Percentiles rank a stretch among this genome's conserved stretches.
These are phyloP conservation scores for Sextonia rubra DNA, from an alignment of 164 flowering plant genomes.

Conservation along the genomic window DNA sequence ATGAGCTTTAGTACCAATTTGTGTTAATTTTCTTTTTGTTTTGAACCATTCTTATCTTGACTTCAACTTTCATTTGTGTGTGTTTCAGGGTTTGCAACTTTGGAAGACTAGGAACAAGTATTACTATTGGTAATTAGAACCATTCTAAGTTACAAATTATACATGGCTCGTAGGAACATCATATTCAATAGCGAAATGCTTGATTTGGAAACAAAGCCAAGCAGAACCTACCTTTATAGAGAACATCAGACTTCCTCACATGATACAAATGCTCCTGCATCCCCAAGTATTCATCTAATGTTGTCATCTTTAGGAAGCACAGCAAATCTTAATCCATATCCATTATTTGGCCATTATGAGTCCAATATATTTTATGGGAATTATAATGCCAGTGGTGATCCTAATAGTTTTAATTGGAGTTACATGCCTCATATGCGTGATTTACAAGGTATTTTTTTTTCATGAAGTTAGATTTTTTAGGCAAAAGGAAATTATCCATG, in stretches of 20 bases:
- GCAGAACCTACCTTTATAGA: constrained; percentile 37
- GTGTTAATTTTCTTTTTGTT: neutral
- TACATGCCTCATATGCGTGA: constrained; percentile 37
- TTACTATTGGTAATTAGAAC: neutral
- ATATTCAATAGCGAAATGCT: constrained; percentile 39
- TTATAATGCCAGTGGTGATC: constrained; percentile 39
- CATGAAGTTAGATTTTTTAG: no score
- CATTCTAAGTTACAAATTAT: neutral
- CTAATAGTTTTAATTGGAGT: constrained; percentile 42
- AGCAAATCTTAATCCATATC: constrained; percentile 30
- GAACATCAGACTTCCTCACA: constrained; percentile 44
- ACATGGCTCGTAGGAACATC: constrained; percentile 63
- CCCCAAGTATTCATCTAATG: constrained; percentile 32
- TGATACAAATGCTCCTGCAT: constrained; percentile 31
- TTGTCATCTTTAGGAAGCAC: constrained; percentile 41
- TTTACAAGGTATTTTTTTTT: constrained; percentile 25
- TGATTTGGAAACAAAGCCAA: constrained; percentile 44
- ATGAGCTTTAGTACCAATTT: no score
- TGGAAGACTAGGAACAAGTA: neutral
- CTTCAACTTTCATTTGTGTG: neutral
- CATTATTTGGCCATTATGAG: constrained; percentile 40
- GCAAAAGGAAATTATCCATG: no score
- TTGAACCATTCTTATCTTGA: neutral
- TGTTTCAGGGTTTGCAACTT: neutral
- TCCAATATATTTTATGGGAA: constrained; percentile 39